phyloP scores from a whole-genome alignment of 2,329 filamentous ascomycete genomes.

The Alternaria alternata region DNA sequence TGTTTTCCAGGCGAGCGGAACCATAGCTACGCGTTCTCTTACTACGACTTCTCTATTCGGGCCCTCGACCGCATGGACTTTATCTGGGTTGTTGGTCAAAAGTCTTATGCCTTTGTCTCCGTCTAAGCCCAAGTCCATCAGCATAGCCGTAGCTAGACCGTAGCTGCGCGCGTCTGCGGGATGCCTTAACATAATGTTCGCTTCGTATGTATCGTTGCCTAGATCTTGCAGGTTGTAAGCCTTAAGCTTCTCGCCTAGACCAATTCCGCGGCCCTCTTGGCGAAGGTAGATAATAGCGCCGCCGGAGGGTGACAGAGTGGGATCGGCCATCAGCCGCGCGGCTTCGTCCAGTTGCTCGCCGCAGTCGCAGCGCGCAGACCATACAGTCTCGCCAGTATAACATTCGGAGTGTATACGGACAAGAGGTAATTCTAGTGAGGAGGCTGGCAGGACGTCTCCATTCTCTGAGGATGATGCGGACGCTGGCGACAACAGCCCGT shows the following conservation, averaged over 20 bases:
- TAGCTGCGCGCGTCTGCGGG: slow-evolving; percentile 95
- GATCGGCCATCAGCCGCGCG: slow-evolving; percentile 86
- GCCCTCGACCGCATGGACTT: slow-evolving; percentile 92
- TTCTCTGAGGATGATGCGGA: slow-evolving; percentile 38
- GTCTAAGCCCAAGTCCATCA: slow-evolving; percentile 80
- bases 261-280: slow-evolving; percentile 95
- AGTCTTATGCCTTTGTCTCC: slow-evolving; percentile 77
- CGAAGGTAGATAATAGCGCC: slow-evolving; percentile 95
- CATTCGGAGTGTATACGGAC: slow-evolving; percentile 98
- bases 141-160: slow-evolving; percentile 93
- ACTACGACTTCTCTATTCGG: slow-evolving; percentile 88
- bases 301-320: slow-evolving; percentile 65
- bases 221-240: slow-evolving; percentile 98
- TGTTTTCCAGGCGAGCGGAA: slow-evolving; percentile 88
- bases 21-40: slow-evolving; percentile 91
- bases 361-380: slow-evolving; percentile 97
- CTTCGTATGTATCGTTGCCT: slow-evolving; percentile 96
- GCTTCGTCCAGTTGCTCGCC: slow-evolving; percentile 98
- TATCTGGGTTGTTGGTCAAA: slow-evolving; percentile 97
- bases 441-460: slow-evolving; percentile 36
- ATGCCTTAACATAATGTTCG: slow-evolving; percentile 88
- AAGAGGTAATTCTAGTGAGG: slow-evolving; percentile 66
- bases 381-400: slow-evolving; percentile 97
- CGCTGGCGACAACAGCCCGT: slow-evolving; percentile 26
- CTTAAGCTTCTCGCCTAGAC: slow-evolving; percentile 93